These are phyloP conservation scores for Trichosporon asahii DNA, from an alignment of 1,284 basidiomycete species.

Conservation along the genomic window DNA sequence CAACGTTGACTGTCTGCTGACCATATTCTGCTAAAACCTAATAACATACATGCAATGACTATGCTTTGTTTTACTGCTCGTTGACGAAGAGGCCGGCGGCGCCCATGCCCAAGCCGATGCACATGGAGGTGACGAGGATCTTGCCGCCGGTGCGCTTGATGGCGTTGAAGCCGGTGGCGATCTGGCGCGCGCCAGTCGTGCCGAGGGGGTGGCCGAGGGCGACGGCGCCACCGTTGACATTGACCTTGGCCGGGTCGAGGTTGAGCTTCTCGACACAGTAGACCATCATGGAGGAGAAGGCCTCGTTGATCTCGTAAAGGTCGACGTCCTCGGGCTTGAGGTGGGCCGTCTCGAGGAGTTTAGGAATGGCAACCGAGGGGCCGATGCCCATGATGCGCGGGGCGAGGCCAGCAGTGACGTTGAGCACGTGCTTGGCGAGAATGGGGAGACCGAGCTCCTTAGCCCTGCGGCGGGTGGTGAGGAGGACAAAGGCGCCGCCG, in stretches of 20 bases:
- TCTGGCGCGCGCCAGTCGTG: constrained; percentile 80
- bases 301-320: constrained; percentile 82
- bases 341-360: constrained; percentile 60
- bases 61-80: constrained; percentile 33
- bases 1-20: too few relatives aligned
- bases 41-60: too few relatives aligned
- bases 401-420: constrained; percentile 70
- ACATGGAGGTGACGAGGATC: constrained; percentile 92
- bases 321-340: constrained; percentile 75
- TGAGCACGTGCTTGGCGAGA: constrained; percentile 90
- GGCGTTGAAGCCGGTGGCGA: constrained; percentile 82
- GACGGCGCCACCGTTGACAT: constrained; percentile 86
- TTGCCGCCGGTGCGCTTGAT: constrained; percentile 71
- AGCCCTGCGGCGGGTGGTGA: constrained; percentile 79
- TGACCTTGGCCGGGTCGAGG: constrained; percentile 72
- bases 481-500: constrained; percentile 89
- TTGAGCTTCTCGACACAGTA: constrained; percentile 70
- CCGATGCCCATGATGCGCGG: constrained; percentile 88
- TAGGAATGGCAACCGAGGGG: constrained; percentile 83
- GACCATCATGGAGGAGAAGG: constrained; percentile 77
- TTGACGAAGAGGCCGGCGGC: constrained; percentile 55
- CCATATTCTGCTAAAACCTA: too few relatives aligned
- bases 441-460: constrained; percentile 86
- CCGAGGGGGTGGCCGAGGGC: constrained; percentile 69
- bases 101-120: constrained; percentile 87